Percentiles rank a stretch among this genome's conserved stretches.
Evolutionary conservation across 495 filamentous ascomycete species (phyloP).

Genomic region (Penicillium pulvis): DNA sequence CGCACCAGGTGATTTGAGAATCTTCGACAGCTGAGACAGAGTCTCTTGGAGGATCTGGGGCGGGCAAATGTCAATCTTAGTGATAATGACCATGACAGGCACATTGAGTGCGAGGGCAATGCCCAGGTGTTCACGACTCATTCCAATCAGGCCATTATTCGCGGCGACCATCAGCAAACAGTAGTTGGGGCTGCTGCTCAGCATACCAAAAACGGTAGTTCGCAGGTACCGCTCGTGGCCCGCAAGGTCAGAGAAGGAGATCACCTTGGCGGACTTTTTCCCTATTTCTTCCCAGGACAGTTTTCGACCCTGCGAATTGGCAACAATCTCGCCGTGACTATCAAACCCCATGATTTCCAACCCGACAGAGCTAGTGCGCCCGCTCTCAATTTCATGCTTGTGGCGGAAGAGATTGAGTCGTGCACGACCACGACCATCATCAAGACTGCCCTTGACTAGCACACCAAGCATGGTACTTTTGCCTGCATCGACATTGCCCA

Average conservation of each 20-base stretch:
- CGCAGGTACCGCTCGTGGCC: constrained; percentile 95
- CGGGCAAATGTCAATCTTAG: constrained; percentile 98
- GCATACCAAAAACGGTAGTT: constrained; percentile 92
- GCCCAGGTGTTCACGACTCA: constrained; percentile 97
- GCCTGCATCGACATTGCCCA: constrained; percentile 96
- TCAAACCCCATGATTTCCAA: constrained; percentile 99
- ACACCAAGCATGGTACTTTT: constrained; percentile 98
- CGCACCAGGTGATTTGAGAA: constrained; percentile 90
- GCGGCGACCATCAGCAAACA: constrained; percentile 98
- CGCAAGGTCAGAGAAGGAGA: constrained; percentile 93
- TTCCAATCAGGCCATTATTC: constrained; percentile 95
- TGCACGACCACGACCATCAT: constrained; percentile 92
- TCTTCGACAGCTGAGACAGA: constrained; percentile 85
- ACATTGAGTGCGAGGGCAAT: constrained; percentile 95
- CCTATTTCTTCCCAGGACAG: constrained; percentile 98
- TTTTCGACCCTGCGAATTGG: constrained; percentile 80
- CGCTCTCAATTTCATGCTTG: constrained; percentile 96
- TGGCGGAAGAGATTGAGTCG: constrained; percentile 96
- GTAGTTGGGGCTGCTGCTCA: constrained; percentile 96
- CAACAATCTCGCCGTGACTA: constrained; percentile 79
- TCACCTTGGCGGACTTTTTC: constrained; percentile 90
- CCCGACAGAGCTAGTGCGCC: constrained; percentile 92
- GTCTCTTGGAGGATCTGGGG: constrained; percentile 95
- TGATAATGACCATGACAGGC: constrained; percentile 96
- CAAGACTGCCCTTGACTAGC: constrained; percentile 90